phyloP scores from a whole-genome alignment of 768 basidiomycete species.

The Lactarius hatsudake region DNA sequence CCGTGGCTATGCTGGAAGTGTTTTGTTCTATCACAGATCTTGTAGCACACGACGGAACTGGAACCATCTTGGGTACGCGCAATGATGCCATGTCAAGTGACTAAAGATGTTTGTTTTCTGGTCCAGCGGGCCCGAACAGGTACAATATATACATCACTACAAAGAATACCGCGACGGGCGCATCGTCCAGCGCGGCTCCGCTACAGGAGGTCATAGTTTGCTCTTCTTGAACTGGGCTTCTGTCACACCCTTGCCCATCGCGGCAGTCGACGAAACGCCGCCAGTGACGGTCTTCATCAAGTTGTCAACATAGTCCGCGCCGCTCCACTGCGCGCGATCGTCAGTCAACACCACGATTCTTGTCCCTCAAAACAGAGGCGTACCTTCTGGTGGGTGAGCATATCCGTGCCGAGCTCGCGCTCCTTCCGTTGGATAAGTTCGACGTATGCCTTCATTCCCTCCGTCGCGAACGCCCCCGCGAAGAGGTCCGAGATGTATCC shows the following conservation, averaged over 20 bases:
- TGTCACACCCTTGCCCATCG: constrained; percentile 98
- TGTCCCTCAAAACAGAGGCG: constrained; percentile 25
- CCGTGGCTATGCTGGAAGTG: no score
- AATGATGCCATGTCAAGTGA: background rate
- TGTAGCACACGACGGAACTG: no score
- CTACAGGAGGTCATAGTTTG: constrained; percentile 38
- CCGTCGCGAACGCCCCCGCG: constrained; percentile 82
- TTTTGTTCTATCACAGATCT: no score
- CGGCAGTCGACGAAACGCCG: constrained; percentile 94
- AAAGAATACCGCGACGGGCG: background rate
- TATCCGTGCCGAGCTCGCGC: constrained; percentile 90
- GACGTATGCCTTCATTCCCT: constrained; percentile 99
- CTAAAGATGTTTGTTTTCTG: background rate
- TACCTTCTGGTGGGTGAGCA: constrained; percentile 96
- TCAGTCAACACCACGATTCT: background rate
- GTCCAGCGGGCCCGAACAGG: background rate
- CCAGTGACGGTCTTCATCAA: constrained; percentile 96
- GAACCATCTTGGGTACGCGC: no score
- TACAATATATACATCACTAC: background rate
- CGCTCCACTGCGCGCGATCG: constrained; percentile 71
- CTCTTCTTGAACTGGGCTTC: constrained; percentile 75
- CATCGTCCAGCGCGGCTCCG: background rate
- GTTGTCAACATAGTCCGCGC: constrained; percentile 89
- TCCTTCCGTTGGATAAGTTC: constrained; percentile 91
- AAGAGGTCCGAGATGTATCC: constrained; percentile 95